phyloP scores from a whole-genome alignment of 2,329 filamentous ascomycete species.

The Trichoderma breve region DNA sequence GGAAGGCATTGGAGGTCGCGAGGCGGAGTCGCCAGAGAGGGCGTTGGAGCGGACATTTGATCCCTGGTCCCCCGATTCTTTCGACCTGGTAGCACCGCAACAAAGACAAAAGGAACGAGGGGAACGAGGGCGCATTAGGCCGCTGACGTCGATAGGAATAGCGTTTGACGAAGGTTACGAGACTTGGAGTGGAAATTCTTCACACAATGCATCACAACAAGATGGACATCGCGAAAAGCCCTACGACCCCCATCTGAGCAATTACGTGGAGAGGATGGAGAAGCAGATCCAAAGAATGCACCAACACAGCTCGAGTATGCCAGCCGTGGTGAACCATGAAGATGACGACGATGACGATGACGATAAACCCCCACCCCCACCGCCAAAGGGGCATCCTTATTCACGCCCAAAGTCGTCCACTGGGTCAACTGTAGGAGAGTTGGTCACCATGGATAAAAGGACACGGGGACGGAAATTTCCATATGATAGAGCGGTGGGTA shows the following conservation, averaged over 20 bases:
- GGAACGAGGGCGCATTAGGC: conserved; percentile 35
- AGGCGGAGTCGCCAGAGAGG: conserved; percentile 54
- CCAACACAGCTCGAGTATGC: conserved; percentile 51
- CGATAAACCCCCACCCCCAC: conserved; percentile 60
- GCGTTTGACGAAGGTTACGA: conserved; percentile 61
- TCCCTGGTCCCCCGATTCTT: conserved; percentile 90
- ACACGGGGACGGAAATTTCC: conserved; percentile 69
- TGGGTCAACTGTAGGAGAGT: conserved; percentile 50
- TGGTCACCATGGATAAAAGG: conserved; percentile 43
- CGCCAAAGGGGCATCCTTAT: conserved; percentile 53
- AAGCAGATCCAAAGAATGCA: conserved; percentile 72
- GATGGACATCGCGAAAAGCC: conserved; percentile 45
- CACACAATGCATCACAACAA: conserved; percentile 46
- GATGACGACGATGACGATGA: conserved; percentile 49
- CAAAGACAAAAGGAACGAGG: conserved; percentile 27
- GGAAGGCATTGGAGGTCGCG: conserved; percentile 49
- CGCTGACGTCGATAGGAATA: conserved; percentile 74
- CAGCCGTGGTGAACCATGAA: conserved; percentile 40
- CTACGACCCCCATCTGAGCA: conserved; percentile 68
- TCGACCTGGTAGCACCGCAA: conserved; percentile 52
- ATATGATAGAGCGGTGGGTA: conserved; percentile 69
- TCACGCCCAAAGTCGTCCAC: conserved; percentile 60
- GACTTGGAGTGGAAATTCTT: conserved; percentile 56
- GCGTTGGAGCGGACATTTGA: conserved; percentile 59
- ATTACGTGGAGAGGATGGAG: conserved; percentile 92